Conservation (phyloP, 23 red algal species). For the Gracilaria caudata region DNA sequence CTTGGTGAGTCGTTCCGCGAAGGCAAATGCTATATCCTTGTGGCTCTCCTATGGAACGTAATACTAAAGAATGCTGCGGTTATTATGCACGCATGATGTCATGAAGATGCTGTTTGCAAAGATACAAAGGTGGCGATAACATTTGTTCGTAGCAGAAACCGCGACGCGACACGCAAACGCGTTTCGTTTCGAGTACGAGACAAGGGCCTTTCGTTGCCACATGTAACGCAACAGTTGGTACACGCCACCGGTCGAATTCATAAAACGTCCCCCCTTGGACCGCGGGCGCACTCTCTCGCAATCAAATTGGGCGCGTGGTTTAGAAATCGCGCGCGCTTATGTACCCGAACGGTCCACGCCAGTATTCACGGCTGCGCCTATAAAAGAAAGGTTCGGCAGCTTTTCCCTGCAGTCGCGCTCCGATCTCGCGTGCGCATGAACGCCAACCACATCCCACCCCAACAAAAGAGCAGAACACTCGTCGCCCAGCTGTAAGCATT, state of each 20-base stretch:
- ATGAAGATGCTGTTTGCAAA: too few relatives aligned
- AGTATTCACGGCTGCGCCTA: neutral
- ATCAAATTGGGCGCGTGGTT: constrained; percentile 3
- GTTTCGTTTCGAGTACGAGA: too few relatives aligned
- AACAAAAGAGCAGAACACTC: neutral
- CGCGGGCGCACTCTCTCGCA: neutral
- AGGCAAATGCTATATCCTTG: too few relatives aligned
- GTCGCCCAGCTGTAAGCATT: neutral
- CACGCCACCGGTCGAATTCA: neutral
- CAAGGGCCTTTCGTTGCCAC: neutral
- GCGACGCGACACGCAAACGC: too few relatives aligned
- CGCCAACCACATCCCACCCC: neutral
- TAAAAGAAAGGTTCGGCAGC: constrained; percentile 4
- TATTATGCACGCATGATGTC: too few relatives aligned
- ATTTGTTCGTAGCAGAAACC: too few relatives aligned
- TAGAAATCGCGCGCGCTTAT: neutral
- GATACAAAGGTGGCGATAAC: too few relatives aligned
- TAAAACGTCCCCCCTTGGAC: too few relatives aligned
- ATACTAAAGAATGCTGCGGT: too few relatives aligned
- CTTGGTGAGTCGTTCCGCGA: too few relatives aligned
- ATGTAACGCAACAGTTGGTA: constrained; percentile 1
- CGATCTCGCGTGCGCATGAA: constrained; percentile 5
- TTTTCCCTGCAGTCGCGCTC: neutral
- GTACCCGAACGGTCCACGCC: neutral
- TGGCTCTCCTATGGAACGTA: too few relatives aligned